Conservation (phyloP, 2,329 filamentous ascomycete genomes). For the Trichophyton verrucosum region DNA sequence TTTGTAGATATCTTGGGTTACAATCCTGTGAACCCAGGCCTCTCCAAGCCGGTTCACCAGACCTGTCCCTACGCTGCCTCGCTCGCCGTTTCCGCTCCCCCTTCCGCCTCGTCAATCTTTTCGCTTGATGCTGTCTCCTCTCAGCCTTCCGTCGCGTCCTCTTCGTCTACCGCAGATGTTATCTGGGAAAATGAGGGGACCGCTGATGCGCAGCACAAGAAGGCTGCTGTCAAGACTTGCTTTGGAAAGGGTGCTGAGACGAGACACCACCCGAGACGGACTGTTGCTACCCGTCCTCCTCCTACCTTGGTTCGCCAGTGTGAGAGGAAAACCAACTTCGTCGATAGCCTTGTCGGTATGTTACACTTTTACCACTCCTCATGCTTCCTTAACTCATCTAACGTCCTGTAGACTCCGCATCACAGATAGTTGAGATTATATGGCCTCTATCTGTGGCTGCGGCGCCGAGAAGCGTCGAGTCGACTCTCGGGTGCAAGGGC, state of each 20-base stretch:
- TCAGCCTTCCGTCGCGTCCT: constrained; percentile 47
- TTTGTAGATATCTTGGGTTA: constrained; percentile 33
- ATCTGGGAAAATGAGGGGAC: constrained; percentile 32
- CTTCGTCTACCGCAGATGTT: constrained; percentile 51
- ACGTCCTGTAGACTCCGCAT: constrained; percentile 66
- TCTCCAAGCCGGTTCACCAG: constrained; percentile 24
- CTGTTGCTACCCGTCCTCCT: constrained; percentile 49
- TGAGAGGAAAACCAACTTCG: constrained; percentile 88
- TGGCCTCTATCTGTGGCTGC: constrained; percentile 83
- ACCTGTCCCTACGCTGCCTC: constrained; percentile 49
- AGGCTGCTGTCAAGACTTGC: constrained; percentile 11
- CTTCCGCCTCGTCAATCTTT: constrained; percentile 66
- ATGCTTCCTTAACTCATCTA: constrained; percentile 20
- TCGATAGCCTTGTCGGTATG: constrained; percentile 97
- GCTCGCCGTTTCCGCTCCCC: constrained; percentile 62
- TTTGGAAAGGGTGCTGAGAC: neutral
- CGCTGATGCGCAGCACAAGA: constrained; percentile 18
- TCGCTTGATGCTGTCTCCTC: constrained; percentile 52
- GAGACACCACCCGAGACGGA: constrained; percentile 35
- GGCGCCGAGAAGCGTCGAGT: constrained; percentile 52
- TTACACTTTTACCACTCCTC: constrained; percentile 28
- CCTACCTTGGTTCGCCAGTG: constrained; percentile 72
- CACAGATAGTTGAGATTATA: constrained; percentile 92
- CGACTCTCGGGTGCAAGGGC: constrained; percentile 51
- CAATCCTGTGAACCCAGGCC: constrained; percentile 27